A percentile compares a stretch with the other conserved stretches of the same genome.
These are phyloP conservation scores for Anastatica hierochuntica DNA, from an alignment of 345 rosid species.

Conservation along the genomic window DNA sequence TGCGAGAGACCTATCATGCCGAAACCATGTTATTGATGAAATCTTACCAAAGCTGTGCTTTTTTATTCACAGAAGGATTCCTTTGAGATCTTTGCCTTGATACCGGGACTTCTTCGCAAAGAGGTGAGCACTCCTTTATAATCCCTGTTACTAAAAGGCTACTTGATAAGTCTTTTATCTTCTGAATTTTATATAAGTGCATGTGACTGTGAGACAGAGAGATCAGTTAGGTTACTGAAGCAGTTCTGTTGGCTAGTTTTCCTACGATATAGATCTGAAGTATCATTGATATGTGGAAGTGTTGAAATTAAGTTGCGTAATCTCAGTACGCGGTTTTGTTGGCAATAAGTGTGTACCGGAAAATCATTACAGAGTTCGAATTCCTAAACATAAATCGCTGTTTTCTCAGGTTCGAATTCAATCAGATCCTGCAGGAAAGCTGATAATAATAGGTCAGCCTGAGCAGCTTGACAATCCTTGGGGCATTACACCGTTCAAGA, in stretches of 20 bases:
- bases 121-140: slow-evolving; percentile 60
- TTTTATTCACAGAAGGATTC: slow-evolving; percentile 58
- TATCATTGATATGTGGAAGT: not conserved
- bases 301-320: too few species aligned
- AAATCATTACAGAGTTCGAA: slow-evolving; percentile 21
- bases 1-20: too few species aligned
- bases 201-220: not conserved
- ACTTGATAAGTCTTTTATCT: slow-evolving; percentile 8
- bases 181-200: not conserved
- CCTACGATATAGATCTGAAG: too few species aligned
- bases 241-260: too few species aligned
- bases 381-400: too few species aligned
- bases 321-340: not conserved
- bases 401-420: slow-evolving; percentile 74
- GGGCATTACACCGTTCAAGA: slow-evolving; percentile 87
- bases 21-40: too few species aligned
- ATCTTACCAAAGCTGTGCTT: too few species aligned
- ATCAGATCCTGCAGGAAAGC: slow-evolving; percentile 82
- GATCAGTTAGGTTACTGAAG: not conserved
- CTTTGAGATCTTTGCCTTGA: slow-evolving; percentile 82
- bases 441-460: slow-evolving; percentile 89
- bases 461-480: slow-evolving; percentile 86
- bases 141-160: not conserved
- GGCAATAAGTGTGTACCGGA: slow-evolving; percentile 28
- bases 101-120: slow-evolving; percentile 91